Base-by-base conservation (phyloP, 1,284 basidiomycete species). In the Trametes pubescens region DNA sequence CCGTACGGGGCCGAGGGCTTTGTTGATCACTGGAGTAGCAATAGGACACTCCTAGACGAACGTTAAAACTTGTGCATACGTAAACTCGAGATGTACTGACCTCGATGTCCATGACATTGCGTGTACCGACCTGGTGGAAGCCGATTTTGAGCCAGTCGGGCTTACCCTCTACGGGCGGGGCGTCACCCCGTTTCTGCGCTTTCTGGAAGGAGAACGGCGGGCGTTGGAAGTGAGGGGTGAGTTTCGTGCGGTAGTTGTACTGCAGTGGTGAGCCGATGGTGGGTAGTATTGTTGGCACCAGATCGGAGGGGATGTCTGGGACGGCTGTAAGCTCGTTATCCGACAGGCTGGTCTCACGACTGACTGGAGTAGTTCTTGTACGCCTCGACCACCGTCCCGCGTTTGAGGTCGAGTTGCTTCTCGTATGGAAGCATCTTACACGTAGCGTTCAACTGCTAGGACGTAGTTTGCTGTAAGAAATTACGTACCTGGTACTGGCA, bases 181-280 rank as follows among this genome's bases (percentile, higher is more conserved):
- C 62, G 6, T 71, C 72, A 37, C 76, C 75, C 16, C 65, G 67
- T 26, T 65, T 66, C 65, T 71, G 67, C 4, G 62, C 65, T 67
- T 73, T 76, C 74, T 82, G 79, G 53, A 81, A 77, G 61, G 77
- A 75, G 73, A 86, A 90, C 0, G 88, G 87, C 1, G 94, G 89
- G 0, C 91, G 86, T 49, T 98, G 93, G 71, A 99, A 99, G 76
- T 99, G 97, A 0, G 97, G 97, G 0, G 97, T 99, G 52, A 99
- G 90, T 79, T 99, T 99, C 0, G 98, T 99, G 24, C 97, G 89
- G 76, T 99, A 99, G 51, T 85, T 86, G 78, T 97, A 98, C 68
- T 97, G 90, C 55, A 92, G 80, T 0, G 97, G 98, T 0, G 93
- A 96, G 7, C 88, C 86, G 18, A 97, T 90, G 0, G 97, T 99